Base-by-base conservation (phyloP, 192 early-diverging fungal genomes). In the Backusella mclennaniae region DNA sequence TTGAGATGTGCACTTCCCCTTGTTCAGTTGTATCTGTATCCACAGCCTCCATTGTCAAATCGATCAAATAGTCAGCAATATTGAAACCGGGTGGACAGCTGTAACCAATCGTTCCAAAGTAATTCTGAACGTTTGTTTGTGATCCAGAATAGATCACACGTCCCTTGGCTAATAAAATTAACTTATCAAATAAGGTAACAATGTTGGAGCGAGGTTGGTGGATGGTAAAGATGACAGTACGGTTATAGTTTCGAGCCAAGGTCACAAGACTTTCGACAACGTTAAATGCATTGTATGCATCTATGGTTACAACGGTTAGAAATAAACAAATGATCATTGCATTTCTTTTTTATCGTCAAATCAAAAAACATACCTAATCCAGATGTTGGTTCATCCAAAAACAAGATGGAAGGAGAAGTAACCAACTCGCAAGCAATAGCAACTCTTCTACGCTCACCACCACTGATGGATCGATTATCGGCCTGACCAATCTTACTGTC, bases 171-270 rank as follows among this genome's bases (percentile, higher is more conserved):
- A 98, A 76, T 63, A 98, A 82, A 29, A 98, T 84, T 21, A 97
- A 80, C 53, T 95, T 90, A 83, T 98, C 97, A 84, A 98, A 98
- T 70, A 96, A 84, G 2, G 89, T 88, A 75, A 95, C 95, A 79
- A 98, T 96, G 76, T 97, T 95, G 35, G 92, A 92, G 68, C 96
- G 89, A 36, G 97, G 97, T 79, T 98, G 97, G 82, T 98, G 97
- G 63, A 98, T 97, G 2, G 97, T 98, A 78, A 95, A 93, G 15
- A 98, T 85, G 15, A 97, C 90, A 2, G 95, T 93, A 3, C 95
- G 90, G 31, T 93, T 84, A 71, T 93, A 91, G n/a, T 85, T 87
- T 33, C 89, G 78, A 1, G 95, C 95, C 71, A 98, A 80, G 5
- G 89, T 89, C 9, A 93, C 92, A 35, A 97, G 87, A 35, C 89